Percentiles rank a stretch among this genome's conserved stretches.
These are phyloP conservation scores for Solanum tarijense DNA, from an alignment of 257 asterid species.

Conservation along the genomic window DNA sequence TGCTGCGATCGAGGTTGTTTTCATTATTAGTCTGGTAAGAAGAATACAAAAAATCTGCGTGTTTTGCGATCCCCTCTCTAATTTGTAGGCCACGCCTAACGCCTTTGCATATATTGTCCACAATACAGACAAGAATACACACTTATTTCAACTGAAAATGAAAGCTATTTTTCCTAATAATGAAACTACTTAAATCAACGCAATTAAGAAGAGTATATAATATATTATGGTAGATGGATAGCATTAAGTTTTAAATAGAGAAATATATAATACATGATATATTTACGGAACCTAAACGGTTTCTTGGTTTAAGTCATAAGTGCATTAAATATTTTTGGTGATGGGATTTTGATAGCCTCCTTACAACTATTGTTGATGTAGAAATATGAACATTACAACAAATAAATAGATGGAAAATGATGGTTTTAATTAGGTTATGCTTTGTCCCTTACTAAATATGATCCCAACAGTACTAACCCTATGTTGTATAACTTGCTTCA, in stretches of 20 bases:
- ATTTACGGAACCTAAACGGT: neutral
- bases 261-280: neutral
- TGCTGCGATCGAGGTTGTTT: neutral
- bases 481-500: neutral
- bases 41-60: neutral
- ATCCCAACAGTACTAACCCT: neutral
- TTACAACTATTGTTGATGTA: neutral
- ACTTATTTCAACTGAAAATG: neutral
- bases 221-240: neutral
- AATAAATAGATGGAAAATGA: neutral
- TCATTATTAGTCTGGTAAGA: neutral
- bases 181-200: neutral
- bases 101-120: neutral
- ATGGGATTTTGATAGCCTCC: neutral
- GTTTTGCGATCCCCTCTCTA: neutral
- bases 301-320: neutral
- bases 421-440: neutral
- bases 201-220: neutral
- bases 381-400: neutral
- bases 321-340: neutral
- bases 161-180: neutral
- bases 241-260: neutral
- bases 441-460: neutral
- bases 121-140: neutral
- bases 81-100: neutral